Base-by-base conservation (phyloP, 176 grass and related monocot species). In the Zea luxurians region DNA sequence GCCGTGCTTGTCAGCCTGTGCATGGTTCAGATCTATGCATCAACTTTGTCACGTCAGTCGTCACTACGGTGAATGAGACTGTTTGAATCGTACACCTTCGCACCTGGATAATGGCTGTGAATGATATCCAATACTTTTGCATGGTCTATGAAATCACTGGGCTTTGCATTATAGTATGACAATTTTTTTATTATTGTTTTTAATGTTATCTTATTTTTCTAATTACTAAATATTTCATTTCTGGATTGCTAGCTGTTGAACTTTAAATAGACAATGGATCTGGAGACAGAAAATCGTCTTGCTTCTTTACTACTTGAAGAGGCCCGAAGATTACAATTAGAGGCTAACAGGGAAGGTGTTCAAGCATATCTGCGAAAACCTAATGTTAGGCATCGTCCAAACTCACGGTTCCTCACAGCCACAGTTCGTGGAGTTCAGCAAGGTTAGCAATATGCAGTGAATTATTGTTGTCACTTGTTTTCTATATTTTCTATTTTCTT, bases 351-450 rank as follows among this genome's bases (percentile, higher is more conserved):
- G 77, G 94, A 97, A 85, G 94, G 91, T 69, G 85, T 97, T 53
- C 84, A 92, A 2, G 89, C 84, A 59, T 94, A 94, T 82, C 79
- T 97, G 3, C 76, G 13, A 15, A 78, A 84, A 73, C 91, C 89
- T 12, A 91, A 89, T 85, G 77, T 92, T 15, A 83, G 91, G 36
- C 72, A 83, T 53, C 91, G 94, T 38, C 94, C 94, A 55, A 97
- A 97, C 83, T 92, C 94, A 8, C 83, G 91, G 10, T 97, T 97
- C 48, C 94, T 97, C 17, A 93, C 94, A 48, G 94, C 94, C 4
- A 97, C 94, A 66, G 89, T 97, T 68, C 87, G 86, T 64, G 94
- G 94, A 82, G 91, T 93, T 68, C 89, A 97, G 43, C 94, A 97
- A 97, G 91, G 94, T 97, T 80, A 86, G 57, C 17, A 68, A 54